Base-by-base conservation (phyloP, 2,329 filamentous ascomycete genomes). In the Corniculantispora saksenae region DNA sequence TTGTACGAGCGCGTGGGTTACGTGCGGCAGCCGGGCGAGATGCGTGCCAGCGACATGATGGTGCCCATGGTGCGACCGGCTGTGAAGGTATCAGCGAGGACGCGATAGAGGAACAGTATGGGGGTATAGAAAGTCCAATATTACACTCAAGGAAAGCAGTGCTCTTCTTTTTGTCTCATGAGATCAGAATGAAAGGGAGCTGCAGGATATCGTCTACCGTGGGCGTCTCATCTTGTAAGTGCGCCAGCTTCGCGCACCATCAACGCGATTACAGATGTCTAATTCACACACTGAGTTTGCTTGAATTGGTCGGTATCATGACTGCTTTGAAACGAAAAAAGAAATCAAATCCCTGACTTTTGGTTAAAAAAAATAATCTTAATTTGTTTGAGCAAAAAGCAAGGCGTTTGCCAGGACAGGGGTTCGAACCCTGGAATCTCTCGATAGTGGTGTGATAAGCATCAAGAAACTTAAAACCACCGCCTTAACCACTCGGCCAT, bases 401-500 rank as follows among this genome's bases (percentile, higher is more conserved):
- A 25, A 38, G 1, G 10, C 15, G 2, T 19, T 7, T 70, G 68
- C 69, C 69, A 70, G 68, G 66, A 70, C 69, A 69, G 68, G 69
- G 69, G 68, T 70, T 70, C 68, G 69, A 70, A 69, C 69, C 67
- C 69, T 68, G 68, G 68, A 68, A 68, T 70, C 68, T 68, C 65
- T 64, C 69, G 69, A 70, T 68, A 68, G 64, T 68, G 68, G 66
- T 70, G 69, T 64, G 32, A 5, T 43, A 68, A 69, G 62, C 50
- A 61, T 12, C 51, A 58, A 56, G 27, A 17, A 57, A 63, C 61
- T 64, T 64, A 70, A 70, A 70, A 69, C 65, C 68, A 70, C 62
- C 68, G 69, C 67, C 69, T 70, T 69, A 70, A 70, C 68, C 69
- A 67, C 69, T 70, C 69, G 69, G 69, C 69, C 69, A 70, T 70